Percentiles rank a stretch among this genome's conserved stretches.
phyloP scores from a whole-genome alignment of 805 yeast species.

The Kockiozyma suomiensis region DNA sequence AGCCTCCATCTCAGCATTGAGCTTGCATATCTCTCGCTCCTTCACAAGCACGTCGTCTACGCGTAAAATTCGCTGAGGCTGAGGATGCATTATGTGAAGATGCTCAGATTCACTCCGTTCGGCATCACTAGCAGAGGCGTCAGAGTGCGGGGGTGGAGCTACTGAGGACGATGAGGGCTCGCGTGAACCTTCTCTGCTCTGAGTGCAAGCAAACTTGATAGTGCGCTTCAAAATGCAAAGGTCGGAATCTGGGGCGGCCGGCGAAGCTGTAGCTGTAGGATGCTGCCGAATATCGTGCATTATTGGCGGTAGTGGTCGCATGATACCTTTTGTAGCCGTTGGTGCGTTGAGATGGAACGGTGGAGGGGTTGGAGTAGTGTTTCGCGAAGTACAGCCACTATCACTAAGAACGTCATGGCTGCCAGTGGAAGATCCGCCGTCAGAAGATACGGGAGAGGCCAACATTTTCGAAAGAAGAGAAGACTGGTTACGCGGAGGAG shows the following conservation, averaged over 20 bases:
- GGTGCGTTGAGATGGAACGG: neutral
- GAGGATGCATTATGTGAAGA: slow-evolving; percentile 22
- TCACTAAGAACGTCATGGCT: slow-evolving; percentile 21
- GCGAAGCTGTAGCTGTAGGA: neutral
- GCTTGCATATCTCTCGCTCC: slow-evolving; percentile 22
- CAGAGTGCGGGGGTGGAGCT: neutral
- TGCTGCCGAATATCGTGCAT: neutral
- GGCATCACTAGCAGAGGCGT: neutral
- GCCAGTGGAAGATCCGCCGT: slow-evolving; percentile 7
- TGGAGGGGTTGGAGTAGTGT: slow-evolving; percentile 32
- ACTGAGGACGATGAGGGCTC: slow-evolving; percentile 3
- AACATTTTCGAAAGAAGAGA: slow-evolving; percentile 31
- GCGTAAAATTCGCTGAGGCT: slow-evolving; percentile 26
- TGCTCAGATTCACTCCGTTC: neutral
- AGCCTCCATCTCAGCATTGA: slow-evolving; percentile 27
- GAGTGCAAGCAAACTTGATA: slow-evolving; percentile 24
- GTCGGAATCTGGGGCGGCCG: neutral
- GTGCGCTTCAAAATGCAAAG: slow-evolving; percentile 15
- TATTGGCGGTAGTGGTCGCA: slow-evolving; percentile 1
- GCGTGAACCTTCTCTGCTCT: slow-evolving; percentile 1
- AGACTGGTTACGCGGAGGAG: slow-evolving; percentile 24
- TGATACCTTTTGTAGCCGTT: slow-evolving; percentile 5
- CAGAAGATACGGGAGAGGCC: slow-evolving; percentile 27
- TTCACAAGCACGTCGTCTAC: slow-evolving; percentile 31
- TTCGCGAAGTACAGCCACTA: slow-evolving; percentile 25